phyloP scores from a whole-genome alignment of 2,329 filamentous ascomycete genomes.

The Aureobasidium sp. region DNA sequence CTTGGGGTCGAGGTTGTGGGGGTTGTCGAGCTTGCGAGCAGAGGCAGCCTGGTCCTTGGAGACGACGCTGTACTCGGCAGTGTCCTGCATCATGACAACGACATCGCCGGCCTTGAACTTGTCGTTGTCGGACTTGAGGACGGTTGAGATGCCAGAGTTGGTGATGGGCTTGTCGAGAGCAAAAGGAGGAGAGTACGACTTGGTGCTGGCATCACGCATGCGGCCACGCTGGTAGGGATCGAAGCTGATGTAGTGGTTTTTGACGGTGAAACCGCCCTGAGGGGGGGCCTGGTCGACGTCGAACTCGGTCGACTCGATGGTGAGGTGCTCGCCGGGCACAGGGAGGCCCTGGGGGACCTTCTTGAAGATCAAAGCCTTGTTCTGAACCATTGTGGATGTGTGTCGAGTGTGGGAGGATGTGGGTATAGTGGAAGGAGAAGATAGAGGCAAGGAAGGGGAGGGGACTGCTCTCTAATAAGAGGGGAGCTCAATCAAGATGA shows the following conservation, averaged over 20 bases:
- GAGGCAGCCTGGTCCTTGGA: conserved; percentile 35
- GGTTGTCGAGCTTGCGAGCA: conserved; percentile 57
- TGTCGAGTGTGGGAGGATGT: not conserved
- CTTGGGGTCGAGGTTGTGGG: conserved; percentile 54
- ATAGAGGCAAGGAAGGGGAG: not conserved
- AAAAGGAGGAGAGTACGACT: conserved; percentile 62
- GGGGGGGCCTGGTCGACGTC: conserved; percentile 52
- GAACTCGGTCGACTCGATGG: conserved; percentile 57
- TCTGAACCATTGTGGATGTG: conserved; percentile 42
- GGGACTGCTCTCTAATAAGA: not conserved
- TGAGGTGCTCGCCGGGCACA: conserved; percentile 60
- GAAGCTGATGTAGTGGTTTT: conserved; percentile 66
- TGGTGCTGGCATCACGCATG: conserved; percentile 56
- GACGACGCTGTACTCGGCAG: conserved; percentile 55
- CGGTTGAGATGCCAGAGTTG: conserved; percentile 56
- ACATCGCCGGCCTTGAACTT: conserved; percentile 61
- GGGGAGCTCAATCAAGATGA: not conserved
- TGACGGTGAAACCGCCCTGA: conserved; percentile 58
- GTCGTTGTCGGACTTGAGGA: conserved; percentile 58
- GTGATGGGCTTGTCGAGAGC: conserved; percentile 53
- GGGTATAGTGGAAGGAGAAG: not conserved
- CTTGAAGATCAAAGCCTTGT: conserved; percentile 71
- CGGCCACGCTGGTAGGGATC: conserved; percentile 78
- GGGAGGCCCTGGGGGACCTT: conserved; percentile 57
- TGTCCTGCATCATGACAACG: conserved; percentile 36